These are phyloP conservation scores for Leptographium procerum DNA, from an alignment of 2,329 filamentous ascomycete genomes.

Conservation along the genomic window DNA sequence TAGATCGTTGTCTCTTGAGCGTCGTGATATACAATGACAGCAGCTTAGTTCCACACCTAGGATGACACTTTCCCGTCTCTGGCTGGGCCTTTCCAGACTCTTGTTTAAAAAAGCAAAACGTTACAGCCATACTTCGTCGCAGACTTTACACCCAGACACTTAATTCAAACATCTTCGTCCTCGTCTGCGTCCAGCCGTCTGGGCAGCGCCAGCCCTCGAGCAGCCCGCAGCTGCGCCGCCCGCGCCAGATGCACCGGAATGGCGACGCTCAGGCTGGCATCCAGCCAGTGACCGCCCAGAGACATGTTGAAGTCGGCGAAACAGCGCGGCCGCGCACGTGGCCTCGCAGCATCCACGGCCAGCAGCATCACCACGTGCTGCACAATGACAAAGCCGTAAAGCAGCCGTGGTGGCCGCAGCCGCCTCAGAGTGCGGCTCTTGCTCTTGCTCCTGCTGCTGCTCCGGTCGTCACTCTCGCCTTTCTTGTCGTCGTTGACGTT, in stretches of 20 bases:
- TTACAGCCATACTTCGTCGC: too few relatives aligned
- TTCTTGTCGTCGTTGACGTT: background rate
- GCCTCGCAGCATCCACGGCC: constrained; percentile 29
- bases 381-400: constrained; percentile 34
- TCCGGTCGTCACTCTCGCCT: background rate
- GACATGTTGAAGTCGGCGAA: constrained; percentile 21
- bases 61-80: too few relatives aligned
- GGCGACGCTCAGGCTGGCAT: constrained; percentile 23
- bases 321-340: constrained; percentile 17
- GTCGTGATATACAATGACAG: too few relatives aligned
- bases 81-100: too few relatives aligned
- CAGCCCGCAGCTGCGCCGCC: constrained; percentile 13
- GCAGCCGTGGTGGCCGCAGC: constrained; percentile 16
- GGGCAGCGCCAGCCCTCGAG: constrained; percentile 8
- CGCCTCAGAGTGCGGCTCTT: background rate
- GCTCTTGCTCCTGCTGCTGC: background rate
- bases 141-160: too few relatives aligned
- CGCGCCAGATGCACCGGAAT: constrained; percentile 23
- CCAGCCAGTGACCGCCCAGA: constrained; percentile 22
- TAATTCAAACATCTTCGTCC: constrained; percentile 9
- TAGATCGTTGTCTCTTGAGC: too few relatives aligned
- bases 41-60: too few relatives aligned
- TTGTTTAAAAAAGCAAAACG: too few relatives aligned
- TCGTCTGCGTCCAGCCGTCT: background rate
- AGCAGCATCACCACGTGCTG: constrained; percentile 33